Evolutionary conservation across 2,329 filamentous ascomycete genomes (phyloP).

Genomic region (Parastagonospora nodorum): DNA sequence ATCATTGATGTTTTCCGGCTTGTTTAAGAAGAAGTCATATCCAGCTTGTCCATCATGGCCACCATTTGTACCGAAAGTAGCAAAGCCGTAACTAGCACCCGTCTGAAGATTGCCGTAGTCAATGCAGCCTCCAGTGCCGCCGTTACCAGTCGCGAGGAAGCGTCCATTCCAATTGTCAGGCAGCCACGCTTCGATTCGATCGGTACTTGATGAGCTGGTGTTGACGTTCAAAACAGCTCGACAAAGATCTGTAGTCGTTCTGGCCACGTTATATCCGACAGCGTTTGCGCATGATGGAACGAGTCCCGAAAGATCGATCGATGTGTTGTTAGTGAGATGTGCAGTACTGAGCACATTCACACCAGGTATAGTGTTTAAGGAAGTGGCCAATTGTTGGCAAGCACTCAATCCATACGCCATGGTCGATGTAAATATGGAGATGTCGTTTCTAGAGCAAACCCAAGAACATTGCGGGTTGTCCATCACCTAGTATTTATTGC

Average conservation of each 20-base stretch:
- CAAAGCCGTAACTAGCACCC: constrained; percentile 40
- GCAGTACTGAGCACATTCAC: constrained; percentile 10
- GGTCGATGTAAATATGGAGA: not conserved
- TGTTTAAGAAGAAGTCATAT: constrained; percentile 50
- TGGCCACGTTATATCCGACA: constrained; percentile 2
- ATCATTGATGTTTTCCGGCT: constrained; percentile 53
- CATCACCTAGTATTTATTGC: not conserved
- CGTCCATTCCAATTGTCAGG: constrained; percentile 44
- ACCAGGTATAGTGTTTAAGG: constrained; percentile 3
- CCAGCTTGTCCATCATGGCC: constrained; percentile 50
- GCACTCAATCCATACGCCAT: constrained; percentile 7
- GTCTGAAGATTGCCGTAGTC: constrained; percentile 44
- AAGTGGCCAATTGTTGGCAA: constrained; percentile 10
- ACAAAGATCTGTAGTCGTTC: constrained; percentile 14
- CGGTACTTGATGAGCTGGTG: constrained; percentile 25
- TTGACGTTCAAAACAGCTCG: constrained; percentile 7
- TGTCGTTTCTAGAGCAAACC: not conserved
- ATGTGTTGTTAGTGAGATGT: constrained; percentile 5
- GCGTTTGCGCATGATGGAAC: constrained; percentile 10
- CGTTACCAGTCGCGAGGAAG: constrained; percentile 45
- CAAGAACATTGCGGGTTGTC: too few species aligned
- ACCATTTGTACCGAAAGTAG: constrained; percentile 45
- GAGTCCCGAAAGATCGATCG: constrained; percentile 6
- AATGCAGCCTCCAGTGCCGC: constrained; percentile 43
- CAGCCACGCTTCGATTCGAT: constrained; percentile 46